Percentiles rank a stretch among this genome's conserved stretches.
These are phyloP conservation scores for Penicillium fuscoglaucum DNA, from an alignment of 2,329 filamentous ascomycete species.

Conservation along the genomic window DNA sequence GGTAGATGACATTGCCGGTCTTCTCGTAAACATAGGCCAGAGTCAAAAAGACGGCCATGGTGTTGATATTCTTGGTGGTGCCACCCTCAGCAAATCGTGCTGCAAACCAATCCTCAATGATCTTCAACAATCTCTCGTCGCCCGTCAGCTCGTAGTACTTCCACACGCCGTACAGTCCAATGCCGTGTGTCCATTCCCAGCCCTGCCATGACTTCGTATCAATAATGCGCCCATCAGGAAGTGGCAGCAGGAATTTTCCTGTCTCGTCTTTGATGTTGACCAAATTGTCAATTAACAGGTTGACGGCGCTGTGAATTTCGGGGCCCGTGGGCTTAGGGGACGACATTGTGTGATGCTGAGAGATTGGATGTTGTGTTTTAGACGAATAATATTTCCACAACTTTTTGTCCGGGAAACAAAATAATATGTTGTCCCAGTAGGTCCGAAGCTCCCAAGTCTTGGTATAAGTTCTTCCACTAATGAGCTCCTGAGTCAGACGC, in stretches of 20 bases:
- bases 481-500: slow-evolving; percentile 17
- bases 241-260: slow-evolving; percentile 69
- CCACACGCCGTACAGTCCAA: slow-evolving; percentile 78
- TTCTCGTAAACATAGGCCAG: slow-evolving; percentile 77
- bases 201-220: slow-evolving; percentile 76
- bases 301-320: slow-evolving; percentile 58
- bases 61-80: slow-evolving; percentile 85
- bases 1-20: slow-evolving; percentile 65
- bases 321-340: slow-evolving; percentile 24
- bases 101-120: slow-evolving; percentile 73
- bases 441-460: background rate
- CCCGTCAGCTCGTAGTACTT: slow-evolving; percentile 76
- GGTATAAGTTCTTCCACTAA: slow-evolving; percentile 13
- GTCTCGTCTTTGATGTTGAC: slow-evolving; percentile 76
- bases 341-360: slow-evolving; percentile 17
- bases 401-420: background rate
- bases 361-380: background rate
- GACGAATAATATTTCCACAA: background rate
- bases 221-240: slow-evolving; percentile 72
- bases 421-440: background rate
- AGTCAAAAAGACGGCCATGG: slow-evolving; percentile 75
- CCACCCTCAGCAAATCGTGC: slow-evolving; percentile 67
- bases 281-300: slow-evolving; percentile 69
- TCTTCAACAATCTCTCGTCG: slow-evolving; percentile 58
- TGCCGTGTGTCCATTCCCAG: slow-evolving; percentile 82